Evolutionary conservation across 2,329 filamentous ascomycete genomes (phyloP), one percentile per base, ranked within the genome.

Genomic region (Blastomyces percursus): DNA sequence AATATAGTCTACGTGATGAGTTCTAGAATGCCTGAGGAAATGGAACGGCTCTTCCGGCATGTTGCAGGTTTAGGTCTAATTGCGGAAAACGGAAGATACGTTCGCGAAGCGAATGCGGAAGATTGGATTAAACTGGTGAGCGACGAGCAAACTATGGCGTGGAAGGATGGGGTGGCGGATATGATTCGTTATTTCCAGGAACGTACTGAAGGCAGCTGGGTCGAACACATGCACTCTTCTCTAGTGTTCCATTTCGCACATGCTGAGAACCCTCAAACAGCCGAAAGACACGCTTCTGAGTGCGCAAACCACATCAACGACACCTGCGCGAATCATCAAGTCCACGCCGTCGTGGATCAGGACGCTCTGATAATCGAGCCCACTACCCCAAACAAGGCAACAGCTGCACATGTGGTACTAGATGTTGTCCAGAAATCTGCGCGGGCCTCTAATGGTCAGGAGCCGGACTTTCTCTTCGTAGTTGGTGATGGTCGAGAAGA

Each of bases 1-100:
- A 97, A 97, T 71, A 86, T 86, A 1, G 88, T 97, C 32, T 97
- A 96, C 69, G 86, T 97, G 67, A 97, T 96, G 91, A 96, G 91
- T 61, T 88, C 90, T 9, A 86, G 91, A 42, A 89, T 87, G 67
- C 90, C 91, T 0, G 90, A 95, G 69, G 91, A 96, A 70, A 85
- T 96, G 42, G 91, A 96, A 68, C 85, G 87, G 4, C 81, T 95
- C 1, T 96, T 97, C 80, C 86, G 87, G 60, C 84, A 88, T 30
- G 88, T 96, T 1, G 88, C 90, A 5, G 88, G 88, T 64, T 79
- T 96, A 2, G 94, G 94, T 2, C 80, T 97, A 4, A 95, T 97
- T 66, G 93, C 93, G 0, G 93, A 97, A 76, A 96, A 96, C 67
- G 93, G 93, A 1, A 96, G 90, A 73, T 97, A 95, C 76, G 79